Base-by-base conservation (phyloP, 1,139 yeast genomes). In the Magnusiomyces magnusii region DNA sequence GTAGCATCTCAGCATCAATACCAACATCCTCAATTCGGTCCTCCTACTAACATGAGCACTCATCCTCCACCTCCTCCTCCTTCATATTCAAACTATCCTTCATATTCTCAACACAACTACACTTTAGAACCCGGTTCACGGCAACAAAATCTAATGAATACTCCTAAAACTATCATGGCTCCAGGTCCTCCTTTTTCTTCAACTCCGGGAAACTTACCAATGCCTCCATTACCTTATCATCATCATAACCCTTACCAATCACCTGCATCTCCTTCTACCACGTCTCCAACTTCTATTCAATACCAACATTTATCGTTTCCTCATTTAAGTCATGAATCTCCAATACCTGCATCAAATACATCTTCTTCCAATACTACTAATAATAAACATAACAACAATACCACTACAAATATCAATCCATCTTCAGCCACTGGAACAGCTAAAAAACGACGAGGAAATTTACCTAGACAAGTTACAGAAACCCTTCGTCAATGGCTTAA, bases 401-500 rank as follows among this genome's bases (percentile, higher is more conserved):
- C 27, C 24, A 9, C 44, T 41, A 17, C 19, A 13, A 13, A 9
- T 41, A 19, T 17, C 10, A 9, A 5, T 9, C 9, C 53, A 50
- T 9, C 24, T 25, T 9, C 36, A 10, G 25, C 42, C 24, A 23
- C 63, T 5, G 49, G 49, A 19, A 44, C 62, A n/a, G 58, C 67
- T 5, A 63, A 66, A 55, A 66, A 68, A 57, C 82, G 93, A 50
- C 79, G 96, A 56, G 84, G 84, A 61, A 92, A 92, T 71, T 77
- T 93, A 63, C 98, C 99, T 21, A 86, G 91, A 68, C 92, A 86
- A 64, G 92, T 96, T 1, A 92, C 97, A 2, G 84, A 83, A 63
- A 84, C 89, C 25, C 76, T 93, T 62, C 80, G 93, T 62, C 80
- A 80, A 63, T 93, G 99, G 99, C 79, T 92, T 58, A 80, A 86